Evolutionary conservation across 1,284 basidiomycete species (phyloP), one percentile per base, ranked within the genome.

Genomic region (Pseudozyma tsukubaensis): DNA sequence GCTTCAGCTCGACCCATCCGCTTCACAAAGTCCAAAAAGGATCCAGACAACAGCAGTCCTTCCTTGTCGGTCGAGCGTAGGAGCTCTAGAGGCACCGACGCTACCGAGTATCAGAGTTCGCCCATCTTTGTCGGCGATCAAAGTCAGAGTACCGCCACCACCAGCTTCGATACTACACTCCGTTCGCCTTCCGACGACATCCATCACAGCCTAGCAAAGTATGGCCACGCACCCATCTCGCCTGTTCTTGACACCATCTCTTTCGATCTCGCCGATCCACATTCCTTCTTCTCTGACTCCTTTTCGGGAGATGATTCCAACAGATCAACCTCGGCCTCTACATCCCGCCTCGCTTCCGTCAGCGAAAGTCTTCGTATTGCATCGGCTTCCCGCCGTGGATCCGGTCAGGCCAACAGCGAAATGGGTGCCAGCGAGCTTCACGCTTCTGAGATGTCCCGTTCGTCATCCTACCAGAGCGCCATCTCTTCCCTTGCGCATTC

Each of bases 381-480:
- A 18, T 21, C 47, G 5, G 3, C 5, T 18, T 50, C 65, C 14
- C 44, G 55, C 9, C 50, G 55, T 35, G 59, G 59, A 18, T 67
- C 64, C 21, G 64, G 57, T 14, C 50, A 60, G 3, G 49, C 64
- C 21, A 24, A 50, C 29, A 56, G 50, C 44, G 58, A 67, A 16
- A n/a, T 60, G 0, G 53, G 24, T 13, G 6, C 58, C 2, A 32
- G 34, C 45, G 62, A 58, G 24, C 32, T 44, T 13, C 37, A 65
- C 12, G 18, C 56, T 21, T 53, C 62, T 10, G 51, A 52, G 35
- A 52, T 67, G 39, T 61, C 64, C 16, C 53, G 50, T 24, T 57
- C 64, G 18, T 60, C 64, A 14, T 67, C 64, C 18, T 67, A 61
- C 39, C 58, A 61, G 35, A 67, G 58, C 54, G 64, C 58, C 34